phyloP scores from a whole-genome alignment of 208 protist species.

The Porcisia hertigi region DNA sequence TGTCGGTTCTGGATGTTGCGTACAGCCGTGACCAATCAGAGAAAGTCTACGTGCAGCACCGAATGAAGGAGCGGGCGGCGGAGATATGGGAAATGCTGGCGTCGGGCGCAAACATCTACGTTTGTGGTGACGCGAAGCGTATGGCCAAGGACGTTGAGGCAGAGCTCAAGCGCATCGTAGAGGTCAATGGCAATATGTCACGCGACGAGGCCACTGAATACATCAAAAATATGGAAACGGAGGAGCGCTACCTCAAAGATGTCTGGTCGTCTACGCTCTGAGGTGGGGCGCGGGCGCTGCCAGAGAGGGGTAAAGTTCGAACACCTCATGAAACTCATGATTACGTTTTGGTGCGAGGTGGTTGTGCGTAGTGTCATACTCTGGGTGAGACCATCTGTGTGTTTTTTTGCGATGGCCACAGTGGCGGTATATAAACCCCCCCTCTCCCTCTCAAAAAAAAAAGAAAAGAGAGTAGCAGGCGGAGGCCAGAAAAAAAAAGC shows the following conservation, averaged over 20 bases:
- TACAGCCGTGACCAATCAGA: conserved; percentile 81
- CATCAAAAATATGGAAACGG: conserved; percentile 54
- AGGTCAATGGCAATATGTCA: conserved; percentile 52
- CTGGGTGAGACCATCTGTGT: neutral
- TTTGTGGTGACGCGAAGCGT: conserved; percentile 92
- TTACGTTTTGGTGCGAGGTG: neutral
- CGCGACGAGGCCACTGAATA: conserved; percentile 49
- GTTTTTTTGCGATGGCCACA: too few species aligned
- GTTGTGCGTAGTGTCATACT: neutral
- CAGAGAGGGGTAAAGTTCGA: neutral
- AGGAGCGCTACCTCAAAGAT: conserved; percentile 84
- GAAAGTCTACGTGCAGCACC: conserved; percentile 93
- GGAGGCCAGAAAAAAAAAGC: neutral
- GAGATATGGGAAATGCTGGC: conserved; percentile 80
- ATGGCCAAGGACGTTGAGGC: conserved; percentile 92
- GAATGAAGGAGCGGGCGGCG: conserved; percentile 49
- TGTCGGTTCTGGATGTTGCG: conserved; percentile 75
- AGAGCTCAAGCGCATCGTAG: conserved; percentile 50
- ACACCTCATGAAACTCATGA: neutral
- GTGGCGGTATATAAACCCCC: neutral
- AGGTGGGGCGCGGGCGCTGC: neutral
- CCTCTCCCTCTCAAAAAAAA: too few species aligned
- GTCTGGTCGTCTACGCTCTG: conserved; percentile 74
- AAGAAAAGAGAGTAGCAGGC: too few species aligned
- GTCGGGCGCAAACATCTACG: conserved; percentile 80